Base-by-base conservation (phyloP, 1,284 basidiomycete species). In the Ceratobasidium sp. region DNA sequence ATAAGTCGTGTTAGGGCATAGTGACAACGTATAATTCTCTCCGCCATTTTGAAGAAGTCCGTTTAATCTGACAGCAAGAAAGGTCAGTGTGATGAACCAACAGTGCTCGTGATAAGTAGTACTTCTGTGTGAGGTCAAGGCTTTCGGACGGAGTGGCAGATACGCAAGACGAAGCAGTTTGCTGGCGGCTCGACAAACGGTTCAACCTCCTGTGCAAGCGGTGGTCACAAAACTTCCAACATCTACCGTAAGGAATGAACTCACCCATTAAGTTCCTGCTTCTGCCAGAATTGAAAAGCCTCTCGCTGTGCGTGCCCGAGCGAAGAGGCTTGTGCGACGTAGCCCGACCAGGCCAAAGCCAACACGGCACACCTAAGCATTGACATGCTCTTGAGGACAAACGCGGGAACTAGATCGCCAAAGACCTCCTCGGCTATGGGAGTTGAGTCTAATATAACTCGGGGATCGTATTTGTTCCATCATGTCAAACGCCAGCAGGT, bases 1-100 rank as follows among this genome's bases (percentile, higher is more conserved):
- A 78, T 94, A 94, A 63, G 85, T 82, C 63, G 85, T 81, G 54
- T 83, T 81, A 0, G 88, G 87, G 79, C 93, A 95, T 3, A 95
- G 84, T 28, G 82, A 83, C 1, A 94, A 84, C 16, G 83, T 82
- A 78, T 87, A 93, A 28, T 88, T 89, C 76, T 88, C 85, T 64
- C 61, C 61, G 7, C 61, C 61, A 21, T 49, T 49, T 50, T 50
- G 30, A 2, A 64, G 21, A 8, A 8, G 46, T 13, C 30, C 43
- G 35, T 64, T 64, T 16, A 64, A 46, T 30, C 61, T 64, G 28
- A 16, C 6, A 44, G 32, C 21, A n/a, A n/a, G 32, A 11, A 52
- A 66, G 6, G 23, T 64, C 50, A 55, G 18, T n/a, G n/a, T n/a
- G n/a, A n/a, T n/a, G n/a, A n/a, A n/a, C n/a, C n/a, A n/a, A n/a